A percentile compares a stretch with the other conserved stretches of the same genome.
Evolutionary conservation across 2,329 filamentous ascomycete species (phyloP).

Genomic region (Cladophialophora exuberans): DNA sequence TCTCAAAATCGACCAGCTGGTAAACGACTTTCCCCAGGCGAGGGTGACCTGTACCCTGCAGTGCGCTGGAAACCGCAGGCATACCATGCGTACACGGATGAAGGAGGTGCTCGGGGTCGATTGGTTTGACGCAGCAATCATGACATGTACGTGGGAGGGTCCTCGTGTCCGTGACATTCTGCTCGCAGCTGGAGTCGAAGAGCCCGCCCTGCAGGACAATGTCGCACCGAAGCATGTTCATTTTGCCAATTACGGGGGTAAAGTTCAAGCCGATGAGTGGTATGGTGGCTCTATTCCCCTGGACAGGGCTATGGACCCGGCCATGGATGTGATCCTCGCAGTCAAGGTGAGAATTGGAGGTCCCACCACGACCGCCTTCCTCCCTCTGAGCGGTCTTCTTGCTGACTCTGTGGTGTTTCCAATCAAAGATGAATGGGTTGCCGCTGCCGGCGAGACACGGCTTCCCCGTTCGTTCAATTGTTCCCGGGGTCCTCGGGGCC

Average conservation of each 20-base stretch:
- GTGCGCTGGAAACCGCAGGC: slow-evolving; percentile 63
- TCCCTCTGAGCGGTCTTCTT: neutral
- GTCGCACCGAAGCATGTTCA: slow-evolving; percentile 52
- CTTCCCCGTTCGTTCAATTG: slow-evolving; percentile 55
- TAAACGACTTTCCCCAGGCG: slow-evolving; percentile 55
- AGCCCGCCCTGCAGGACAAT: slow-evolving; percentile 32
- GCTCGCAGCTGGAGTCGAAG: slow-evolving; percentile 46
- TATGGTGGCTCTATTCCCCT: slow-evolving; percentile 62
- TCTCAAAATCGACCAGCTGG: slow-evolving; percentile 53
- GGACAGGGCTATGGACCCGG: slow-evolving; percentile 46
- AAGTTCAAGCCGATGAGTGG: slow-evolving; percentile 61
- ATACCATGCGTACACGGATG: slow-evolving; percentile 63
- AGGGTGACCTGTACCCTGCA: slow-evolving; percentile 61
- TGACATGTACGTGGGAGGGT: slow-evolving; percentile 63
- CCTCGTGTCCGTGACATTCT: slow-evolving; percentile 59
- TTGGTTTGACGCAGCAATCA: slow-evolving; percentile 63
- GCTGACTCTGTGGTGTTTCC: slow-evolving; percentile 12
- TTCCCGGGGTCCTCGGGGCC: slow-evolving; percentile 58
- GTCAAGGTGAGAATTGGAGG: slow-evolving; percentile 44
- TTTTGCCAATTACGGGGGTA: slow-evolving; percentile 58
- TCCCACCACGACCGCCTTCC: neutral
- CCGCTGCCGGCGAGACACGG: slow-evolving; percentile 55
- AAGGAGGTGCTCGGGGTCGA: slow-evolving; percentile 64
- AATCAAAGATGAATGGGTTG: slow-evolving; percentile 52
- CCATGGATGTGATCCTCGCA: slow-evolving; percentile 53